Conservation (phyloP, 129 eudicot genomes). For the Silybum marianum region DNA sequence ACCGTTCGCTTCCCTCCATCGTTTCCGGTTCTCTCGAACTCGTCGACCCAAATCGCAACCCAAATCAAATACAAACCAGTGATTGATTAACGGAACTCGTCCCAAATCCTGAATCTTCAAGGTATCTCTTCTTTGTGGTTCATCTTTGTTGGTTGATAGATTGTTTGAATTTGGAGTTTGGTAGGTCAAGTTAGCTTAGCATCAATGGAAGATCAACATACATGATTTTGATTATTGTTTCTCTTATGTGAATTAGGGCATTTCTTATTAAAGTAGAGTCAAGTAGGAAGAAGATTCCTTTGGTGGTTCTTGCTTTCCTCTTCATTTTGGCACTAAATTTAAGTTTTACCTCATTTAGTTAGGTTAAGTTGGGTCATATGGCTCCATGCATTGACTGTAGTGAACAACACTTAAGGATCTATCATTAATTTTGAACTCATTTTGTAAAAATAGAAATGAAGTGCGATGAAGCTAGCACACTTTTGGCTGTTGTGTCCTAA, state of each 20-base stretch:
- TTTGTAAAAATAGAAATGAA: not conserved
- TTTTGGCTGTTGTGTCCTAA: not conserved
- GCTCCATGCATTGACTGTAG: not conserved
- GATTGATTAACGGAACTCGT: too few species aligned
- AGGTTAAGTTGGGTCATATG: constrained; percentile 2
- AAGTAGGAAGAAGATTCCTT: constrained; percentile 8
- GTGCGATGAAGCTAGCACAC: not conserved
- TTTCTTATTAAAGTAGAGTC: constrained; percentile 11
- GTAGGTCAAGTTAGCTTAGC: not conserved
- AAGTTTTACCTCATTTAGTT: not conserved
- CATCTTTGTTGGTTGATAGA: too few species aligned
- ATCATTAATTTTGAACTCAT: not conserved
- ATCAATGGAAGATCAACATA: not conserved
- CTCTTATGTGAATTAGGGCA: constrained; percentile 2
- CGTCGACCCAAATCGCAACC: too few species aligned
- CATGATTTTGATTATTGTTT: constrained; percentile 11
- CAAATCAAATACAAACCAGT: too few species aligned
- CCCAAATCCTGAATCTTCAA: too few species aligned
- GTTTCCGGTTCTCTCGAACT: too few species aligned
- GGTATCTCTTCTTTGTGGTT: too few species aligned
- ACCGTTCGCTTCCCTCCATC: too few species aligned
- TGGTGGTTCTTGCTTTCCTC: constrained; percentile 8
- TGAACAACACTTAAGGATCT: not conserved
- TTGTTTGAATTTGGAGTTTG: too few species aligned
- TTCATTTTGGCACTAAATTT: not conserved